These are phyloP conservation scores for Xylariomycetidae sp. DNA, from an alignment of 2,329 filamentous ascomycete species.

Conservation along the genomic window DNA sequence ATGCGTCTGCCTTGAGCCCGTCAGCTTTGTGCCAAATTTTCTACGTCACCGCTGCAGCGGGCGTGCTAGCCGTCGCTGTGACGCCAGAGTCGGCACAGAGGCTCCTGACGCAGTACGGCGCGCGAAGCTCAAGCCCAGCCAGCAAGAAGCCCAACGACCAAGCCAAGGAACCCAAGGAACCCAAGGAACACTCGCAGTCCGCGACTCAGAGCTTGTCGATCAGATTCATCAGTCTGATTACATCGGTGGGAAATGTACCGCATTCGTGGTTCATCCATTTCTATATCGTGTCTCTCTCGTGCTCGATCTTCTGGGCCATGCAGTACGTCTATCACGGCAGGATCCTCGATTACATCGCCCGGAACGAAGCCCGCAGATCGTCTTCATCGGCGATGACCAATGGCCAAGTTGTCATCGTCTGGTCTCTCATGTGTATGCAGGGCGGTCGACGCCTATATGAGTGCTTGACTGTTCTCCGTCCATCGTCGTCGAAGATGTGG, in stretches of 20 bases:
- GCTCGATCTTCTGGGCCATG: conserved; percentile 67
- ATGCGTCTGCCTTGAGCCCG: conserved; percentile 15
- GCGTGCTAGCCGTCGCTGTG: conserved; percentile 35
- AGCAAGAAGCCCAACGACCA: neutral
- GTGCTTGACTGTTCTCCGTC: conserved; percentile 57
- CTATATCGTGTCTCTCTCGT: conserved; percentile 65
- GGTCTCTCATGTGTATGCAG: conserved; percentile 70
- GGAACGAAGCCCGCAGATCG: conserved; percentile 27
- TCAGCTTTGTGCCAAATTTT: conserved; percentile 37
- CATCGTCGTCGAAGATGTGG: conserved; percentile 76
- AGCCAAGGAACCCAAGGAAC: neutral
- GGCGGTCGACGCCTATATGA: conserved; percentile 72
- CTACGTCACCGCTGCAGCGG: conserved; percentile 37
- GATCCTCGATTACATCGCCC: conserved; percentile 42
- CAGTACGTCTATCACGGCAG: conserved; percentile 54
- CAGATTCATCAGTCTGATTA: conserved; percentile 26
- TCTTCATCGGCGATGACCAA: conserved; percentile 48
- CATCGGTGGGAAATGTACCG: conserved; percentile 56
- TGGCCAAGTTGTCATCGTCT: conserved; percentile 59
- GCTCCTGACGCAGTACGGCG: conserved; percentile 45
- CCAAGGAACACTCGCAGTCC: neutral
- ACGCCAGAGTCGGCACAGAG: conserved; percentile 38
- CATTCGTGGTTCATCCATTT: conserved; percentile 89
- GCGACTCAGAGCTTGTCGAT: conserved; percentile 14
- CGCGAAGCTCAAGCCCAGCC: conserved; percentile 28